Evolutionary conservation across 257 asterid genomes (phyloP).

Genomic region (Scutellaria baicalensis): DNA sequence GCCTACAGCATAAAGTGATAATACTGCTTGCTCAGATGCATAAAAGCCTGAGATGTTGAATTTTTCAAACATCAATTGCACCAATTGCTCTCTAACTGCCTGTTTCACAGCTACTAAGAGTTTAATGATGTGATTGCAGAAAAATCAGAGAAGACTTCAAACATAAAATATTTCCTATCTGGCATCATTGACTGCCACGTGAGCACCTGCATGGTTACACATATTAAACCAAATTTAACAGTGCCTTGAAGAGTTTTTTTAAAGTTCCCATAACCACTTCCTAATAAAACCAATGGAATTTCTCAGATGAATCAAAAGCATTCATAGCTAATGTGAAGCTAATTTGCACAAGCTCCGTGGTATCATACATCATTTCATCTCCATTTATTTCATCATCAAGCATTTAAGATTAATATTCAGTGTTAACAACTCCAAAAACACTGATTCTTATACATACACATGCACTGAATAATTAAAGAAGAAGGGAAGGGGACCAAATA

Average conservation of each 20-base stretch:
- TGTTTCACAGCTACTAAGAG: slow-evolving; percentile 22
- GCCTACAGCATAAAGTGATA: slow-evolving; percentile 92
- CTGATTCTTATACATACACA: neutral
- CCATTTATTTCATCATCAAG: neutral
- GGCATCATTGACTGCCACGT: neutral
- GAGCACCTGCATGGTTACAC: neutral
- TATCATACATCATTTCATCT: neutral
- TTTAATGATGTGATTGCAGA: slow-evolving; percentile 3
- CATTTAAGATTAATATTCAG: neutral
- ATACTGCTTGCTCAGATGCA: slow-evolving; percentile 93
- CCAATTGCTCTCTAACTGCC: slow-evolving; percentile 88
- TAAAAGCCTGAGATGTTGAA: slow-evolving; percentile 88
- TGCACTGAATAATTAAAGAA: neutral
- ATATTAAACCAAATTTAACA: neutral
- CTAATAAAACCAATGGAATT: neutral
- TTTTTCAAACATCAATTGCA: slow-evolving; percentile 93
- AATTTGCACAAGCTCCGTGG: neutral
- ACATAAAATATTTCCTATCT: neutral
- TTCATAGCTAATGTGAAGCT: slow-evolving; percentile 2
- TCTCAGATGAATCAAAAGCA: neutral
- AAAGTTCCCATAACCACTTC: neutral
- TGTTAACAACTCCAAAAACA: neutral
- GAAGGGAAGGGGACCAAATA: neutral
- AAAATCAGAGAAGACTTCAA: neutral
- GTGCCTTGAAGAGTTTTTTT: neutral